These are phyloP conservation scores for Pythium angustatum DNA, from an alignment of 352 stramenopile genomes.

Conservation along the genomic window DNA sequence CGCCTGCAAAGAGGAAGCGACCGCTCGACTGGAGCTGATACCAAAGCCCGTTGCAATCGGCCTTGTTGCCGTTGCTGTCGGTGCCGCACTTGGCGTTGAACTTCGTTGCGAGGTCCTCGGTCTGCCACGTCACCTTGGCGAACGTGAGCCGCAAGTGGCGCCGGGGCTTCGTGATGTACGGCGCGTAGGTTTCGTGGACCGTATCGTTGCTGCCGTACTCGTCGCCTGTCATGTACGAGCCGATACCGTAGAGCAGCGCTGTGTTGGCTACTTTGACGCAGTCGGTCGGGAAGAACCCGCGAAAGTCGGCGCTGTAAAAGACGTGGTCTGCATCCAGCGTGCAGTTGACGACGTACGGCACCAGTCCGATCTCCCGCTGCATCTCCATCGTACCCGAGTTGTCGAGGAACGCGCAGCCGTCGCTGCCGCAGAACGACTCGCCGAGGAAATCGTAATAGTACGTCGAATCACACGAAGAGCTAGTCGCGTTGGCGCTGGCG, in stretches of 20 bases:
- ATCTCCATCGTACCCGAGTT: conserved; percentile 32
- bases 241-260: conserved; percentile 42
- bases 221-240: conserved; percentile 48
- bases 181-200: conserved; percentile 17
- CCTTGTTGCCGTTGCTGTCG: neutral
- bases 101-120: conserved; percentile 28
- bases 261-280: conserved; percentile 33
- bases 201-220: conserved; percentile 30
- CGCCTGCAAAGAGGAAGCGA: conserved; percentile 44
- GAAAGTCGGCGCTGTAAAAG: conserved; percentile 45
- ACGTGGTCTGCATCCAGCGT: conserved; percentile 30
- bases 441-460: conserved; percentile 32
- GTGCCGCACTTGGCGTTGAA: conserved; percentile 43
- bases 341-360: conserved; percentile 46
- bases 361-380: conserved; percentile 40
- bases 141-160: conserved; percentile 49
- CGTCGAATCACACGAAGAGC: conserved; percentile 16
- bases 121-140: conserved; percentile 39
- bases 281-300: conserved; percentile 36
- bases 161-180: conserved; percentile 38
- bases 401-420: conserved; percentile 46
- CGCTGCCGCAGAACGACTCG: conserved; percentile 35
- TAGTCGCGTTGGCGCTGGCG: neutral
- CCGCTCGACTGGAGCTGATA: conserved; percentile 45
- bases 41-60: conserved; percentile 39